A percentile compares a stretch with the other conserved stretches of the same genome.
These are phyloP conservation scores for Stylosanthes scabra DNA, from an alignment of 331 rosid species.

Conservation along the genomic window DNA sequence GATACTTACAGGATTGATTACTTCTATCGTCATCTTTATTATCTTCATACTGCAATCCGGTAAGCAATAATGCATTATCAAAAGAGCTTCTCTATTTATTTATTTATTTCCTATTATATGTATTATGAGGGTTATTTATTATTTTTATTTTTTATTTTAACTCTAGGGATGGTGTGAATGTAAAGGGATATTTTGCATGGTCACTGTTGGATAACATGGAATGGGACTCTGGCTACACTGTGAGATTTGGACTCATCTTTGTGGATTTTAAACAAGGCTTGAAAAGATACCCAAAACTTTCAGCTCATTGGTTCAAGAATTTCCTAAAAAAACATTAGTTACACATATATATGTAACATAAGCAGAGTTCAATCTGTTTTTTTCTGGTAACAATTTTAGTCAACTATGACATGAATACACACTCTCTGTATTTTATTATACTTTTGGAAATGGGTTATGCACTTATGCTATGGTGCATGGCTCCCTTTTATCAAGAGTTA, in stretches of 20 bases:
- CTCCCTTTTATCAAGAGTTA: no score
- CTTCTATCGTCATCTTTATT: constrained; percentile 50
- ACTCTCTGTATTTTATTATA: neutral
- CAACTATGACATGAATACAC: neutral
- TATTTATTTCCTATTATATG: neutral
- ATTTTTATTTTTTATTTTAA: no score
- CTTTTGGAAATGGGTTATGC: neutral
- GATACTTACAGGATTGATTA: constrained; percentile 58
- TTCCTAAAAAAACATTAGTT: constrained; percentile 40
- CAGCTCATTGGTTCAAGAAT: constrained; percentile 57
- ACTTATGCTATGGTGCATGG: no score
- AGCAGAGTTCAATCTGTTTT: neutral
- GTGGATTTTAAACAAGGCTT: constrained; percentile 52
- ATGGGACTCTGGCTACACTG: constrained; percentile 55
- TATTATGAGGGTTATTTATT: neutral
- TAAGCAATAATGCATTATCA: constrained; percentile 29
- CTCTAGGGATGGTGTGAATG: constrained; percentile 53
- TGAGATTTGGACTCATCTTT: constrained; percentile 60
- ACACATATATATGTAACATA: neutral
- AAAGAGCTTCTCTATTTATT: neutral
- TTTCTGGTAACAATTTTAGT: no score
- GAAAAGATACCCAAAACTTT: constrained; percentile 58
- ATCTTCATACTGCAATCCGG: constrained; percentile 53
- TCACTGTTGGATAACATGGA: constrained; percentile 65
- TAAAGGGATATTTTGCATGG: constrained; percentile 70